Percentiles rank a stretch among this genome's conserved stretches.
These are phyloP conservation scores for Pichia sp. DNA, from an alignment of 1,139 yeast species.

Conservation along the genomic window DNA sequence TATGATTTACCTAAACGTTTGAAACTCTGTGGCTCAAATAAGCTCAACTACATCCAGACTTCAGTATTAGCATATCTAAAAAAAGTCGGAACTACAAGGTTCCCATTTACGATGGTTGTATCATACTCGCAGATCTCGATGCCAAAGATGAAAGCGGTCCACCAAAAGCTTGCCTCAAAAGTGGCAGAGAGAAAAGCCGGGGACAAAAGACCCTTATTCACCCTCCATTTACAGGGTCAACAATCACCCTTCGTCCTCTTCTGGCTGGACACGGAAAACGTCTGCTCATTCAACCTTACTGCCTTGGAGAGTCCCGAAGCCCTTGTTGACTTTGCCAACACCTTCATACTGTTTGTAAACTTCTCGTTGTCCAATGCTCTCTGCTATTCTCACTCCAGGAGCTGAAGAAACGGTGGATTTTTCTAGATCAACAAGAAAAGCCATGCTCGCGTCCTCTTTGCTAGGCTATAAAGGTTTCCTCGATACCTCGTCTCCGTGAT, in stretches of 20 bases:
- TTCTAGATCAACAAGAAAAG: conserved; percentile 16
- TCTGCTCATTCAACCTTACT: conserved; percentile 18
- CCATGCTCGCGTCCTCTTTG: not conserved
- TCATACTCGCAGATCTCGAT: conserved; percentile 1
- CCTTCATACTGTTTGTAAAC: conserved; percentile 14
- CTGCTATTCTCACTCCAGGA: not conserved
- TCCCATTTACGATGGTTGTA: conserved; percentile 11
- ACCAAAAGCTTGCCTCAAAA: not conserved
- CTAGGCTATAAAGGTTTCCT: not conserved
- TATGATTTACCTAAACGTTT: conserved; percentile 4
- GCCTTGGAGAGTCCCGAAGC: not conserved
- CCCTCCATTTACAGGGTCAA: conserved; percentile 17
- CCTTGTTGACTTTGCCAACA: conserved; percentile 14
- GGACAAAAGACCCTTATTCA: conserved; percentile 8
- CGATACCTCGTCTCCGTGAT: not conserved
- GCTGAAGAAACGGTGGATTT: conserved; percentile 15
- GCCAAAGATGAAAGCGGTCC: not conserved
- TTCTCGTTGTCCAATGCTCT: not conserved
- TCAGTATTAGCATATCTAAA: conserved; percentile 6
- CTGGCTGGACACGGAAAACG: conserved; percentile 20
- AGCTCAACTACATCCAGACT: conserved; percentile 1
- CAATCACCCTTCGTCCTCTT: conserved; percentile 15
- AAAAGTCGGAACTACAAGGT: not conserved
- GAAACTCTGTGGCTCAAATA: not conserved
- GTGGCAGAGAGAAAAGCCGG: not conserved